Base-by-base conservation (phyloP, 2,329 filamentous ascomycete genomes). In the Aureobasidium sp. region DNA sequence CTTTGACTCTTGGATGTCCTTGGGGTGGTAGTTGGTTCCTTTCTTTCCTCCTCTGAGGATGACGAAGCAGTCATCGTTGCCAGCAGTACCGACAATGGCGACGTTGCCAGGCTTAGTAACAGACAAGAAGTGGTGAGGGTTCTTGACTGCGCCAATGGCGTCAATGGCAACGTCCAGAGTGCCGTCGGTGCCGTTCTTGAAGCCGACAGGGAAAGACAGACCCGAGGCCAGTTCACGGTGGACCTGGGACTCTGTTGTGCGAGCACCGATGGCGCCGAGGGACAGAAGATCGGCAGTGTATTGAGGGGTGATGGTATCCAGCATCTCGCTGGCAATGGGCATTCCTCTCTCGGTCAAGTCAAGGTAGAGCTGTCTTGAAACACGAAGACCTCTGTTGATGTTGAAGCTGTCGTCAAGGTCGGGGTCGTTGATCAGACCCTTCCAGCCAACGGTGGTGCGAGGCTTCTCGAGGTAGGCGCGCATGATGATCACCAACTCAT, bases 181-280 rank as follows among this genome's bases (percentile, higher is more conserved):
- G 57, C 94, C 94, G 74, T 99, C 94, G 36, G 94, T 99, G 67
- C 94, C 94, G 77, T 99, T 99, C 84, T 99, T 99, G 88, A 99
- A 99, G 57, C 94, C 94, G 12, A 99, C 91, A 1, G 94, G 94
- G 88, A 97, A 97, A 68, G 89, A 95, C 39, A 97, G 82, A 72
- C 94, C 94, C 59, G 89, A 94, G 25, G 94, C 93, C 66, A 99
- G 80, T 78, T 99, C 94, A 62, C 94, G 87, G 77, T 99, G 94
- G 65, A 97, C 82, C 79, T 99, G 94, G 57, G 88, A 92, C 79
- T 99, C 94, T 2, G 94, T 97, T 22, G 94, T 99, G 65, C 94
- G 85, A n/a, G 94, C 94, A 62, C 94, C 94, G 68, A 99, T 87
- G 31, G 94, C 94, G 62, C 94, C 94, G 14, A 96, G 87, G 41